phyloP scores from a whole-genome alignment of 192 early-diverging fungal species.

The Linnemannia exigua region DNA sequence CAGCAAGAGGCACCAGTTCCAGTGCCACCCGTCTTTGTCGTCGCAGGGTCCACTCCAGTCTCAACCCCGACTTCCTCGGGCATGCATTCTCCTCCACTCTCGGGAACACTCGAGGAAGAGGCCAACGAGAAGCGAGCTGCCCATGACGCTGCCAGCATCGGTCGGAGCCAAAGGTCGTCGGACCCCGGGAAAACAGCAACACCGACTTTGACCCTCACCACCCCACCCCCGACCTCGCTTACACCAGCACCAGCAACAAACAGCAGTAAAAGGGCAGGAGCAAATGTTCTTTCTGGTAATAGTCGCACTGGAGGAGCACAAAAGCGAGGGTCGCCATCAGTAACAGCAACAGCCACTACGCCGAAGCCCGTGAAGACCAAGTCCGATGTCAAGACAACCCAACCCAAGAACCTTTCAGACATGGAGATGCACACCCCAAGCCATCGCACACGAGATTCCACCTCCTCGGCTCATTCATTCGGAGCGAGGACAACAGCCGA shows the following conservation, averaged over 20 bases:
- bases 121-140: slow-evolving; percentile 8
- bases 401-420: not conserved
- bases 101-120: slow-evolving; percentile 27
- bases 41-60: not conserved
- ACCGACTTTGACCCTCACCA: not conserved
- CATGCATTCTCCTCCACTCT: slow-evolving; percentile 50
- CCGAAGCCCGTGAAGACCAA: no score
- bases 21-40: not conserved
- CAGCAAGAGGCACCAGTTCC: not conserved
- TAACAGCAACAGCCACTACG: not conserved
- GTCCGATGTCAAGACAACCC: not conserved
- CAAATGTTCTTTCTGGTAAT: not conserved
- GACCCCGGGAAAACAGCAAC: slow-evolving; percentile 3
- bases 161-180: not conserved
- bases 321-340: not conserved
- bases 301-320: not conserved
- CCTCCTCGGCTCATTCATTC: not conserved
- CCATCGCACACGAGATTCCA: not conserved
- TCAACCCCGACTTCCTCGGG: slow-evolving; percentile 40
- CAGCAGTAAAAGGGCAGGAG: not conserved
- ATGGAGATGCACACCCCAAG: not conserved
- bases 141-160: slow-evolving; percentile 1
- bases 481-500: not conserved
- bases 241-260: not conserved
- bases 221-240: not conserved